Evolutionary conservation across 805 yeast species (phyloP).

Genomic region (Yarrowia yakushimensis): DNA sequence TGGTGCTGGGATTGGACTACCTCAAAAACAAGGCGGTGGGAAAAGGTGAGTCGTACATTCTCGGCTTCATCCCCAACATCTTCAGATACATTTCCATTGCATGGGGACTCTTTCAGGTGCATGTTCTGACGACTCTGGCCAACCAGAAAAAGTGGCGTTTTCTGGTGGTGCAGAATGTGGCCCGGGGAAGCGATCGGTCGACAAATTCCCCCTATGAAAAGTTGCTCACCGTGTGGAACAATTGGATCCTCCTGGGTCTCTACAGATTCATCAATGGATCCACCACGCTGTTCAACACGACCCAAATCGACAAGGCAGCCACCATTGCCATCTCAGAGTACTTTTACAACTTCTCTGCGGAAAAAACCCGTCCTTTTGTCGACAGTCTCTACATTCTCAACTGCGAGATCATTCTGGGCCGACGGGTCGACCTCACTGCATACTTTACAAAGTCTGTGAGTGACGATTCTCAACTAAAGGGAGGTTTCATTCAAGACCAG

Average conservation of each 20-base stretch:
- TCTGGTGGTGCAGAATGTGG: neutral
- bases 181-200: neutral
- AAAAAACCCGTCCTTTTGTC: neutral
- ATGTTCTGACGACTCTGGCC: slow-evolving; percentile 16
- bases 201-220: neutral
- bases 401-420: slow-evolving; percentile 10
- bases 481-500: neutral
- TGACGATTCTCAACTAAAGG: neutral
- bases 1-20: slow-evolving; percentile 18
- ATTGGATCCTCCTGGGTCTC: slow-evolving; percentile 3
- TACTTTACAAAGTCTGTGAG: neutral
- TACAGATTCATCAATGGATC: slow-evolving; percentile 12
- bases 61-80: slow-evolving; percentile 18
- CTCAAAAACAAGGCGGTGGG: slow-evolving; percentile 9
- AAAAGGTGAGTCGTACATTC: slow-evolving; percentile 2
- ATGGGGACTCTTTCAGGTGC: slow-evolving; percentile 20
- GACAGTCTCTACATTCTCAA: neutral
- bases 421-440: neutral
- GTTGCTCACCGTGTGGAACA: slow-evolving; percentile 11
- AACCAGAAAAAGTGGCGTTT: slow-evolving; percentile 21
- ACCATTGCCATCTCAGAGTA: neutral
- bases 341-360: slow-evolving; percentile 6
- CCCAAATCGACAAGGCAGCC: slow-evolving; percentile 21
- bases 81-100: neutral
- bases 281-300: slow-evolving; percentile 1